A percentile compares a stretch with the other conserved stretches of the same genome.
phyloP scores from a whole-genome alignment of 73 alveolate species.

The Paramecium pentaurelia region DNA sequence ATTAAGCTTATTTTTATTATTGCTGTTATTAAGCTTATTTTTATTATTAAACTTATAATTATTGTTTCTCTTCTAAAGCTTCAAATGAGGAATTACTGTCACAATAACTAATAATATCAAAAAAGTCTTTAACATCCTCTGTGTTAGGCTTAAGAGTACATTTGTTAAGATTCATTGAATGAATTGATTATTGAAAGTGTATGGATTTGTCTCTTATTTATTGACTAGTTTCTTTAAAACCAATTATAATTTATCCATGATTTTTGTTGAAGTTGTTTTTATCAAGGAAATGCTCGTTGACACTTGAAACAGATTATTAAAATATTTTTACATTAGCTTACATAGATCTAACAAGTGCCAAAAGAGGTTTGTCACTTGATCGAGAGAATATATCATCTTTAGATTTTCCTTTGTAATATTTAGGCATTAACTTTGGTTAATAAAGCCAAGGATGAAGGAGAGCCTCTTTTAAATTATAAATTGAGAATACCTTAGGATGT shows the following conservation, averaged over 20 bases:
- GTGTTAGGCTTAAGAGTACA: neutral
- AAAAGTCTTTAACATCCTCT: neutral
- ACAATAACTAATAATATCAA: neutral
- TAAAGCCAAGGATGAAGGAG: neutral
- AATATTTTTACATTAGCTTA: neutral
- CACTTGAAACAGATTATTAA: neutral
- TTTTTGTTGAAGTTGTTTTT: neutral
- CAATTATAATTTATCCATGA: neutral
- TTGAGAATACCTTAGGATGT: neutral
- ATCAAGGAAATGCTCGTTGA: neutral
- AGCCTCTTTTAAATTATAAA: neutral
- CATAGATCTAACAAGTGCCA: neutral
- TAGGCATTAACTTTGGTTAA: neutral
- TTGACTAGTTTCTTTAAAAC: constrained; percentile 26
- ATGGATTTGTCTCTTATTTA: neutral
- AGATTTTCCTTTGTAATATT: neutral
- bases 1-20: neutral
- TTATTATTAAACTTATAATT: neutral
- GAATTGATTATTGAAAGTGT: neutral
- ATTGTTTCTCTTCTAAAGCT: neutral
- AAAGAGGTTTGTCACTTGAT: neutral
- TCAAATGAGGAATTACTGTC: constrained; percentile 22
- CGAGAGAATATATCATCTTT: neutral
- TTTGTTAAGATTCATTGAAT: neutral
- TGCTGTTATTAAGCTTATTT: neutral